Conservation (phyloP, 192 early-diverging fungal genomes). For the Cladochytrium replicatum region DNA sequence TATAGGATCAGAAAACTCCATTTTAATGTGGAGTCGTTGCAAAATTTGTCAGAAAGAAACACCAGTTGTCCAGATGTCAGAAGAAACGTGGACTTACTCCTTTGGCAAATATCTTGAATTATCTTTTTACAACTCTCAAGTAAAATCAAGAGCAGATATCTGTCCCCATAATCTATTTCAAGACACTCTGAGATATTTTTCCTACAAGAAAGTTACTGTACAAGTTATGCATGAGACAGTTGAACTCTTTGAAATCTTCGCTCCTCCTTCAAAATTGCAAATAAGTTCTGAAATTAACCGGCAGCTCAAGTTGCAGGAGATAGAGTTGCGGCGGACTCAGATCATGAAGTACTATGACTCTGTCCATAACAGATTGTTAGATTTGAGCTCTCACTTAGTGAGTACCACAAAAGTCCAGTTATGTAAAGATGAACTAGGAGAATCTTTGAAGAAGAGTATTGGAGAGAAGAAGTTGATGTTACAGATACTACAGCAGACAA, state of each 20-base stretch:
- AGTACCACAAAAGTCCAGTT: conserved; percentile 55
- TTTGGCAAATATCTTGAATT: conserved; percentile 96
- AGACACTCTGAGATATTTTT: conserved; percentile 81
- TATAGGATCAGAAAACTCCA: conserved; percentile 58
- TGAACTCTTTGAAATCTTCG: conserved; percentile 56
- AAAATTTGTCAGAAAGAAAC: conserved; percentile 60
- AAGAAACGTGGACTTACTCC: conserved; percentile 85
- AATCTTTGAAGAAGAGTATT: conserved; percentile 58
- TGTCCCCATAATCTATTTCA: conserved; percentile 77
- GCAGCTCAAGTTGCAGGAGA: conserved; percentile 66
- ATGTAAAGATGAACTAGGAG: conserved; percentile 60
- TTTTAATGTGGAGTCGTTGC: conserved; percentile 86
- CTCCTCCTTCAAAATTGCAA: conserved; percentile 58
- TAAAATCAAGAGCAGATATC: conserved; percentile 53
- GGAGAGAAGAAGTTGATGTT: conserved; percentile 73
- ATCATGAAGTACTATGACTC: conserved; percentile 84
- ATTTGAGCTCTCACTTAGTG: conserved; percentile 71
- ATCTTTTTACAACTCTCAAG: conserved; percentile 67
- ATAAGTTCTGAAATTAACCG: conserved; percentile 37
- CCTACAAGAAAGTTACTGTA: conserved; percentile 62
- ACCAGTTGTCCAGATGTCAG: conserved; percentile 66
- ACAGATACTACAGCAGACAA: conserved; percentile 75
- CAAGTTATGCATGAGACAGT: conserved; percentile 70
- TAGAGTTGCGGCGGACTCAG: conserved; percentile 46
- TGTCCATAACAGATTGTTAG: conserved; percentile 65